Evolutionary conservation across 2,329 filamentous ascomycete genomes (phyloP).

Genomic region (Zymoseptoria pseudotritici): DNA sequence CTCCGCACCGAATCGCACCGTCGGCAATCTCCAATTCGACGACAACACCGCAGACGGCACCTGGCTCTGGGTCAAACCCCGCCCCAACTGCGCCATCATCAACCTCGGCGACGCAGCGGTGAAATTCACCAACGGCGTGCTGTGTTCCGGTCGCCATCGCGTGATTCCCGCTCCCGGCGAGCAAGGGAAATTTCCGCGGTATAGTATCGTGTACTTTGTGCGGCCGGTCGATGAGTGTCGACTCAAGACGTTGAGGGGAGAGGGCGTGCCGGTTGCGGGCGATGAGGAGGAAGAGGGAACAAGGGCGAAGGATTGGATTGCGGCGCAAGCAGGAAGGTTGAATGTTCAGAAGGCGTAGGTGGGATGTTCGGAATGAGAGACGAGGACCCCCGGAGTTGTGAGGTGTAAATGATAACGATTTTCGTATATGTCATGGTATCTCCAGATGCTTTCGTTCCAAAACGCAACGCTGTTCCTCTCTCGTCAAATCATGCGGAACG

Average conservation of each 20-base stretch:
- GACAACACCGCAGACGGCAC: slow-evolving; percentile 21
- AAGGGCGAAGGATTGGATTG: slow-evolving; percentile 37
- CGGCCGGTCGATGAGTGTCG: slow-evolving; percentile 44
- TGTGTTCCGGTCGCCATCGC: slow-evolving; percentile 42
- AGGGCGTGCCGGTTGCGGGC: slow-evolving; percentile 20
- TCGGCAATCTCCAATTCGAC: slow-evolving; percentile 15
- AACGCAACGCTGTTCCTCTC: background rate
- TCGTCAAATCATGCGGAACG: background rate
- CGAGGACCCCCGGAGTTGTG: background rate
- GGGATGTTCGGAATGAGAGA: background rate
- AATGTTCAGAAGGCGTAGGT: background rate
- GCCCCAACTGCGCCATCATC: slow-evolving; percentile 40
- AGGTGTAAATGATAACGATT: background rate
- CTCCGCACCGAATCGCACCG: slow-evolving; percentile 13
- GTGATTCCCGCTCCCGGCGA: slow-evolving; percentile 44
- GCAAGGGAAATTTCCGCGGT: slow-evolving; percentile 41
- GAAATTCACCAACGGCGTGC: slow-evolving; percentile 37
- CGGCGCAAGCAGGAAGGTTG: slow-evolving; percentile 33
- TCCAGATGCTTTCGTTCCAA: background rate
- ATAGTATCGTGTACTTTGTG: slow-evolving; percentile 50
- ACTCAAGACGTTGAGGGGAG: slow-evolving; percentile 33
- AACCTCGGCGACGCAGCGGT: slow-evolving; percentile 44
- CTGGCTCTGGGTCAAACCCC: slow-evolving; percentile 50
- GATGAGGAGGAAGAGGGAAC: slow-evolving; percentile 31
- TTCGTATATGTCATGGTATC: background rate